These are phyloP conservation scores for Pleurotus pulmonarius DNA, from an alignment of 768 basidiomycete genomes.

Conservation along the genomic window DNA sequence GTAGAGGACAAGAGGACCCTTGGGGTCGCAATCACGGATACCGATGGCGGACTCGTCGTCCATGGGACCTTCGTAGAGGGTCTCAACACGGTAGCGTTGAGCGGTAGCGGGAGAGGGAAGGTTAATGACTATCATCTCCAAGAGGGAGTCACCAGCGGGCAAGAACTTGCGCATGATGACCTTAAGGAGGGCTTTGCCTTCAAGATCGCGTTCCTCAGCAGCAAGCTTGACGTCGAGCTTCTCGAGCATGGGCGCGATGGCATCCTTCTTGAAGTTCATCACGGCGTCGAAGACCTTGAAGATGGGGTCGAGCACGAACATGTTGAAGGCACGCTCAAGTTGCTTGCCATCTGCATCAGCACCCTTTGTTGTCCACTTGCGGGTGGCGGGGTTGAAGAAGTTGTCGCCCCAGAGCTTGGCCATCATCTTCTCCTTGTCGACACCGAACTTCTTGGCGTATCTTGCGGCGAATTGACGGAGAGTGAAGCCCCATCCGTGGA, in stretches of 20 bases:
- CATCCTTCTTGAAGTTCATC: conserved; percentile 99
- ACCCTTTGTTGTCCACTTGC: conserved; percentile 89
- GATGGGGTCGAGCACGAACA: conserved; percentile 98
- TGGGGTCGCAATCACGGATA: conserved; percentile 97
- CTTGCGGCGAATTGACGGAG: conserved; percentile 94
- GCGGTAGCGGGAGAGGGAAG: conserved; percentile 96
- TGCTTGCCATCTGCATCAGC: conserved; percentile 76
- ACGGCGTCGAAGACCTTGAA: conserved; percentile 97
- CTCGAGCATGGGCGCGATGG: conserved; percentile 78
- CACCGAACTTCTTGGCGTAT: conserved; percentile 98
- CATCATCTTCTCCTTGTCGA: conserved; percentile 99
- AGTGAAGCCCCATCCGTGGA: conserved; percentile 99
- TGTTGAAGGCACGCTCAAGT: conserved; percentile 98
- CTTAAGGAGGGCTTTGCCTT: conserved; percentile 95
- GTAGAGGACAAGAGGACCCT: conserved; percentile 94
- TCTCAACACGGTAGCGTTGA: conserved; percentile 98
- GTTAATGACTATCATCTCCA: conserved; percentile 99
- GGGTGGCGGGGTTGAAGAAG: conserved; percentile 95
- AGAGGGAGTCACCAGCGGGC: conserved; percentile 94
- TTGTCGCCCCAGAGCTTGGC: conserved; percentile 98
- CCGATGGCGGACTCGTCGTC: conserved; percentile 99
- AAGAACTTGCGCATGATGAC: conserved; percentile 99
- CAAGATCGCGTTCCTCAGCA: conserved; percentile 86
- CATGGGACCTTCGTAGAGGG: conserved; percentile 99
- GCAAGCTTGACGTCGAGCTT: conserved; percentile 94